Percentiles rank a stretch among this genome's conserved stretches.
These are phyloP conservation scores for Cylindrotheca closterium DNA, from an alignment of 108 stramenopile species.

Conservation along the genomic window DNA sequence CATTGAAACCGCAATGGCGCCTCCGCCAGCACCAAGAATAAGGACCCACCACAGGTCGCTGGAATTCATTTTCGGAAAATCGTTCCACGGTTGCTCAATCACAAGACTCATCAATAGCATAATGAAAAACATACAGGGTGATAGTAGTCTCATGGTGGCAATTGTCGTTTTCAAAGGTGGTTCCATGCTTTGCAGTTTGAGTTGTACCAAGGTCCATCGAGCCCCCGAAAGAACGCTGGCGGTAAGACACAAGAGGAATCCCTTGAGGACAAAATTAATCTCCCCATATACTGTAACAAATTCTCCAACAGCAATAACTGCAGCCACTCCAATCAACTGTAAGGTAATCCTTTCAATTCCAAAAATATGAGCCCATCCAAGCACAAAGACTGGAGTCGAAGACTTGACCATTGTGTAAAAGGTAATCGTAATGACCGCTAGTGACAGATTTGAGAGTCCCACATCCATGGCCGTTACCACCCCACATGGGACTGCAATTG, in stretches of 20 bases:
- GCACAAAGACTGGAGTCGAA: slow-evolving; percentile 82
- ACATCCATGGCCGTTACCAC: slow-evolving; percentile 78
- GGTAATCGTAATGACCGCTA: slow-evolving; percentile 77
- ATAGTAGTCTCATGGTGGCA: slow-evolving; percentile 77
- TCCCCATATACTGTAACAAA: slow-evolving; percentile 72
- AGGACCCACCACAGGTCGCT: slow-evolving; percentile 29
- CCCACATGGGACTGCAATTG: slow-evolving; percentile 78
- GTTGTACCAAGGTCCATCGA: slow-evolving; percentile 86
- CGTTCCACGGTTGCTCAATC: slow-evolving; percentile 66
- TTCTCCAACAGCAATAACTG: slow-evolving; percentile 73
- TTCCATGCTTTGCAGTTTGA: slow-evolving; percentile 75
- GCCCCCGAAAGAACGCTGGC: slow-evolving; percentile 74
- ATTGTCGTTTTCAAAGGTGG: slow-evolving; percentile 80
- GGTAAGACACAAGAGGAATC: slow-evolving; percentile 67
- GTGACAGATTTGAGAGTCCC: slow-evolving; percentile 77
- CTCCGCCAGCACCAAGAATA: slow-evolving; percentile 64
- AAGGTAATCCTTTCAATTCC: slow-evolving; percentile 80
- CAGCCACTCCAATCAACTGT: slow-evolving; percentile 63
- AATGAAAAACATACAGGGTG: slow-evolving; percentile 74
- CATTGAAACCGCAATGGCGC: slow-evolving; percentile 76
- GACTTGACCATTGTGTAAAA: slow-evolving; percentile 91
- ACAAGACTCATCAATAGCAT: slow-evolving; percentile 67
- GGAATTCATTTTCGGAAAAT: slow-evolving; percentile 42
- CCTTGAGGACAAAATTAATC: slow-evolving; percentile 36
- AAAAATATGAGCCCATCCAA: slow-evolving; percentile 78